These are phyloP conservation scores for Colletotrichum navitas DNA, from an alignment of 2,329 filamentous ascomycete genomes.

Conservation along the genomic window DNA sequence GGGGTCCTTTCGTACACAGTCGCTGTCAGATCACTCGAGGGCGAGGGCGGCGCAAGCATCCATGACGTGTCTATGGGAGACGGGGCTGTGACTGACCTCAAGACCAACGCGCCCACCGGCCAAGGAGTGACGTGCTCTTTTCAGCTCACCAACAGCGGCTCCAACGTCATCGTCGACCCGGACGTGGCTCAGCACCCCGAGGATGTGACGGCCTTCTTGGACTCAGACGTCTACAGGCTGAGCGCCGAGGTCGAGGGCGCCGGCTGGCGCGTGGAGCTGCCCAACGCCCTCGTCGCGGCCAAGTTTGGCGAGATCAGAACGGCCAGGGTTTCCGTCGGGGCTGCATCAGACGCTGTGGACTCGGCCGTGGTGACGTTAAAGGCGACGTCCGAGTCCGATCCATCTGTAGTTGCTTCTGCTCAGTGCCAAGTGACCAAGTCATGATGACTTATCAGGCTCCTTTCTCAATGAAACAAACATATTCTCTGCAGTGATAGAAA, in stretches of 20 bases:
- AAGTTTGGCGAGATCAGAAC: constrained; percentile 55
- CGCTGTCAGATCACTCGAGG: constrained; percentile 59
- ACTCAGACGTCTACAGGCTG: constrained; percentile 62
- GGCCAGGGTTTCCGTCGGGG: constrained; percentile 58
- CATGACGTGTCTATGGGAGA: constrained; percentile 54
- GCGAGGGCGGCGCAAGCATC: constrained; percentile 49
- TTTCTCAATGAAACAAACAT: not conserved
- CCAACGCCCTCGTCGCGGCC: constrained; percentile 56
- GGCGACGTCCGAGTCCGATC: constrained; percentile 61
- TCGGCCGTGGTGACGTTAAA: constrained; percentile 57
- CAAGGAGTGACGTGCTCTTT: constrained; percentile 60
- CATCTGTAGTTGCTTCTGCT: constrained; percentile 46
- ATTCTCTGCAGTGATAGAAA: not conserved
- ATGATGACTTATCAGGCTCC: not conserved
- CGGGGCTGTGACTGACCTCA: constrained; percentile 49
- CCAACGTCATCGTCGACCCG: constrained; percentile 44
- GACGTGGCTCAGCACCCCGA: constrained; percentile 47
- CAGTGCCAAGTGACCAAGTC: constrained; percentile 51
- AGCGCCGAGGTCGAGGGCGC: constrained; percentile 56
- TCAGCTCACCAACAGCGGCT: constrained; percentile 60
- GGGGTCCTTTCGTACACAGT: constrained; percentile 63
- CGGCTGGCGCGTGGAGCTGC: constrained; percentile 61
- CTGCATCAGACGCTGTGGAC: constrained; percentile 48
- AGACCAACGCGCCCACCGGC: constrained; percentile 46
- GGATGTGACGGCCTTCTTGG: constrained; percentile 55